Evolutionary conservation across 495 filamentous ascomycete species (phyloP).

Genomic region (Paragyromitra xinjiangensis): DNA sequence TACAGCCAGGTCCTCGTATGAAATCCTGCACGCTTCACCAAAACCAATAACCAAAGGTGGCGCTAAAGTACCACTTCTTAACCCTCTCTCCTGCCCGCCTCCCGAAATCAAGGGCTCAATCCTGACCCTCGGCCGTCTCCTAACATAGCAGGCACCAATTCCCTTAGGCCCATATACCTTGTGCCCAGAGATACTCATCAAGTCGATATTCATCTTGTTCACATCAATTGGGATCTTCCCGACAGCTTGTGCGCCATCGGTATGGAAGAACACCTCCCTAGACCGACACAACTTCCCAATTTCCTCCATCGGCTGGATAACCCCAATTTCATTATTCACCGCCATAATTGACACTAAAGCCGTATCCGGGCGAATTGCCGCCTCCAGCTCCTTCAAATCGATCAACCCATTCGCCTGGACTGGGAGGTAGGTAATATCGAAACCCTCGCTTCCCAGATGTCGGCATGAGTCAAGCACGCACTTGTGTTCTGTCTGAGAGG

Average conservation of each 20-base stretch:
- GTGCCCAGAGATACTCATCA: slow-evolving; percentile 99
- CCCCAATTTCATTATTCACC: slow-evolving; percentile 99
- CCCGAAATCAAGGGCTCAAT: slow-evolving; percentile 96
- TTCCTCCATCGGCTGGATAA: slow-evolving; percentile 92
- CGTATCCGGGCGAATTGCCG: slow-evolving; percentile 89
- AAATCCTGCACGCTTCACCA: slow-evolving; percentile 92
- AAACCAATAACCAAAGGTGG: slow-evolving; percentile 90
- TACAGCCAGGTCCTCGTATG: slow-evolving; percentile 87
- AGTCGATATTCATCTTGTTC: slow-evolving; percentile 93
- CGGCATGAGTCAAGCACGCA: slow-evolving; percentile 97
- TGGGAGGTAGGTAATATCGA: slow-evolving; percentile 92
- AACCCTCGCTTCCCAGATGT: slow-evolving; percentile 96
- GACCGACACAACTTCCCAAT: slow-evolving; percentile 91
- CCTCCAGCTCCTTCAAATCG: slow-evolving; percentile 84
- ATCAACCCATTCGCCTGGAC: slow-evolving; percentile 86
- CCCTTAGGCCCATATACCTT: slow-evolving; percentile 99
- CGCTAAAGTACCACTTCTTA: slow-evolving; percentile 92
- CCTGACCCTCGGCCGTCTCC: slow-evolving; percentile 88
- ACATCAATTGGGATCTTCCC: slow-evolving; percentile 97
- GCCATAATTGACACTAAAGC: slow-evolving; percentile 95
- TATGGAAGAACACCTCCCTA: slow-evolving; percentile 98
- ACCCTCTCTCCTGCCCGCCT: slow-evolving; percentile 92
- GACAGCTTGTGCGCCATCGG: slow-evolving; percentile 94
- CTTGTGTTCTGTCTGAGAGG: slow-evolving; percentile 97
- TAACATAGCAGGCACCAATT: slow-evolving; percentile 93